Evolutionary conservation across 1,139 yeast genomes (phyloP).

Genomic region (Zygoascus meyerae): DNA sequence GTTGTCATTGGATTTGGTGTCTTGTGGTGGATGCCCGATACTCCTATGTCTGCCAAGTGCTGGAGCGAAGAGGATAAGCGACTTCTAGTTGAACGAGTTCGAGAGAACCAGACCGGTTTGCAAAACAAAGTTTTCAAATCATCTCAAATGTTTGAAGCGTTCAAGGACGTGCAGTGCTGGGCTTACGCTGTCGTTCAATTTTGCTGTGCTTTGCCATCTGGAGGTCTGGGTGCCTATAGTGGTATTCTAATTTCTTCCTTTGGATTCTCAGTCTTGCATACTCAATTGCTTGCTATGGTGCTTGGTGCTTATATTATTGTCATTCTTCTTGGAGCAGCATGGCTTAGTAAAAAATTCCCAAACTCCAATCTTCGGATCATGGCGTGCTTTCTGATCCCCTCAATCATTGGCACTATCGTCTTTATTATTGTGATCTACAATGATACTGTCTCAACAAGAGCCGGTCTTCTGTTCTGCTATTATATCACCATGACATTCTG

Average conservation of each 20-base stretch:
- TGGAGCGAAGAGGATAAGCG: constrained; percentile 43
- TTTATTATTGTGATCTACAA: constrained; percentile 10
- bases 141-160: constrained; percentile 42
- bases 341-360: constrained; percentile 8
- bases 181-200: constrained; percentile 31
- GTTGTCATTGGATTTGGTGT: constrained; percentile 43
- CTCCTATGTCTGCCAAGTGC: constrained; percentile 46
- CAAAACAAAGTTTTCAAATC: constrained; percentile 45
- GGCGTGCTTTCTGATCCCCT: constrained; percentile 12
- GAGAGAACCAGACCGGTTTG: constrained; percentile 42
- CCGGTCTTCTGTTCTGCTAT: constrained; percentile 12
- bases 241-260: constrained; percentile 14
- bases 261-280: constrained; percentile 14
- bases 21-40: constrained; percentile 41
- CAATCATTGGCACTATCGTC: constrained; percentile 12
- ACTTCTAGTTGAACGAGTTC: constrained; percentile 45
- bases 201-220: constrained; percentile 20
- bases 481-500: constrained; percentile 26
- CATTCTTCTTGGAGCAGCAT: constrained; percentile 10
- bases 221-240: constrained; percentile 22
- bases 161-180: constrained; percentile 40
- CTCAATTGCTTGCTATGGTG: constrained; percentile 15
- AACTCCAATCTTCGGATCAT: constrained; percentile 10
- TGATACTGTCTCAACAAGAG: constrained; percentile 8
- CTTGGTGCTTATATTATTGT: constrained; percentile 12